phyloP scores from a whole-genome alignment of 148 eudicot genomes.

The Amaranthus palmeri region DNA sequence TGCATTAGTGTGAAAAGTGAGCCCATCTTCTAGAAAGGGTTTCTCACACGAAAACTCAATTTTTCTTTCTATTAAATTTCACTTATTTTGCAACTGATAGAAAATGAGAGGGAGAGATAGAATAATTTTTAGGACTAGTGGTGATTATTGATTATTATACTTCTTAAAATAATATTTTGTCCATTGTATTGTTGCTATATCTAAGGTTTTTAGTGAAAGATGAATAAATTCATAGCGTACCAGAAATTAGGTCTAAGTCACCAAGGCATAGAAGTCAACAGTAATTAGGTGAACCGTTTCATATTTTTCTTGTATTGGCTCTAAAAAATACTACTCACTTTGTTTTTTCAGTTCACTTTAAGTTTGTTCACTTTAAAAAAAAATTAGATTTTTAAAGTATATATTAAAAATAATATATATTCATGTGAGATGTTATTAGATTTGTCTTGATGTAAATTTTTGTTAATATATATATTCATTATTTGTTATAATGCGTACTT shows the following conservation, averaged over 20 bases:
- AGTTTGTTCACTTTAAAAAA: not conserved
- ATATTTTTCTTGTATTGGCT: not conserved
- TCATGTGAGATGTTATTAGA: too few relatives aligned
- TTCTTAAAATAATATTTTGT: not conserved
- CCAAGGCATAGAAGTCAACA: not conserved
- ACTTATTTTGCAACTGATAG: too few relatives aligned
- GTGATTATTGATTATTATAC: not conserved
- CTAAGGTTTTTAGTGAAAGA: not conserved
- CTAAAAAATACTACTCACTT: not conserved
- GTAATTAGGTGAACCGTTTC: conserved; percentile 4
- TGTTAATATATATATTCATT: too few relatives aligned
- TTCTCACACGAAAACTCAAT: too few relatives aligned
- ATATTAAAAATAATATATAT: too few relatives aligned
- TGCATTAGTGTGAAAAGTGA: too few relatives aligned
- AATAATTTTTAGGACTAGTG: not conserved
- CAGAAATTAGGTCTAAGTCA: conserved; percentile 19
- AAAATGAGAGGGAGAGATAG: too few relatives aligned
- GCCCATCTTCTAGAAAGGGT: too few relatives aligned
- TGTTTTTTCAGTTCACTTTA: not conserved
- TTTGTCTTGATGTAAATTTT: too few relatives aligned
- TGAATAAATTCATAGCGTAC: not conserved
- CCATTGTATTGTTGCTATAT: not conserved
- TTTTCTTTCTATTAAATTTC: too few relatives aligned
- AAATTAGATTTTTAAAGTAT: not conserved
- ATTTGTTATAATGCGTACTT: too few relatives aligned